Conservation (phyloP, 768 basidiomycete species). For the Suillus weaverae region DNA sequence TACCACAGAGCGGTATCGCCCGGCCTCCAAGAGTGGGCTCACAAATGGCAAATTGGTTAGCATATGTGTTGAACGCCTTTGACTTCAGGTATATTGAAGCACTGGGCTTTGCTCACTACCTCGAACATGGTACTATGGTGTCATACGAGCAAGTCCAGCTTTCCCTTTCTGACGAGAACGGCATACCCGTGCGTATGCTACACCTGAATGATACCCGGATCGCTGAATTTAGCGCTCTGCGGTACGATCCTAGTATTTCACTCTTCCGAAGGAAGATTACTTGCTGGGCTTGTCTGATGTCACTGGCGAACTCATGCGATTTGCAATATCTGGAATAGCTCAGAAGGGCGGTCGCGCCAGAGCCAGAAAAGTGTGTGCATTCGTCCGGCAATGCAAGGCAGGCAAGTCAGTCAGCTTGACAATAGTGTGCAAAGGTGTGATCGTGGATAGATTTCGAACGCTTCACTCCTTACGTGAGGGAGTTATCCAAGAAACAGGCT, state of each 20-base stretch:
- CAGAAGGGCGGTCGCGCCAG: conserved; percentile 63
- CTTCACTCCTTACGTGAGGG: conserved; percentile 66
- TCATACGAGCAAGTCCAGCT: conserved; percentile 66
- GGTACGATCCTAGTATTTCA: conserved; percentile 59
- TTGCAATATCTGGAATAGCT: conserved; percentile 81
- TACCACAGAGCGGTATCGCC: conserved; percentile 73
- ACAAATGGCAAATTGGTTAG: neutral
- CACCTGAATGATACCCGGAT: conserved; percentile 8
- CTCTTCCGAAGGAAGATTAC: conserved; percentile 79
- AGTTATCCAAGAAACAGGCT: conserved; percentile 82
- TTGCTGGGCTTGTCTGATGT: conserved; percentile 91
- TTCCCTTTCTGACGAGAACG: conserved; percentile 59
- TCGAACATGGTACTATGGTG: conserved; percentile 68
- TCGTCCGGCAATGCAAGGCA: conserved; percentile 74
- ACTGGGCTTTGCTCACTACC: conserved; percentile 83
- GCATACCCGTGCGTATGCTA: conserved; percentile 55
- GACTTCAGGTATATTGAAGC: conserved; percentile 78
- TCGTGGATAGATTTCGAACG: conserved; percentile 68
- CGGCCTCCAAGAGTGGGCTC: conserved; percentile 72
- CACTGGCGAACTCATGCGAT: conserved; percentile 96
- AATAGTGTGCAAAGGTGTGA: neutral
- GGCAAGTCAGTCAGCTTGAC: conserved; percentile 39
- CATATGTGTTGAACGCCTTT: conserved; percentile 17
- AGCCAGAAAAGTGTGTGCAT: conserved; percentile 63
- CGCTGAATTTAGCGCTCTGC: conserved; percentile 1